Evolutionary conservation across 768 basidiomycete species (phyloP).

Genomic region (Inosperma sp.): DNA sequence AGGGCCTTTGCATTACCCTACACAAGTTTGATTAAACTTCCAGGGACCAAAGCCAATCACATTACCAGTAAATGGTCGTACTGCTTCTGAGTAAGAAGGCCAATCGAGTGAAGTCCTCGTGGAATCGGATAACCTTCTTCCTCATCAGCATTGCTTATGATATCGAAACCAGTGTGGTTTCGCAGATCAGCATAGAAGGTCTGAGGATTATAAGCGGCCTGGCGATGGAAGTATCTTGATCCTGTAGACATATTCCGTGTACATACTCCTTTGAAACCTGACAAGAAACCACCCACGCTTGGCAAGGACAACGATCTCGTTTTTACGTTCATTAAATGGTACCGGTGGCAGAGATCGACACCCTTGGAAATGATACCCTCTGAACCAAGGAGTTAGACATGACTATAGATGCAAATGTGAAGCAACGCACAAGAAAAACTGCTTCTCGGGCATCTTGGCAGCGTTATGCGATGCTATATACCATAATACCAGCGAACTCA

Average conservation of each 20-base stretch:
- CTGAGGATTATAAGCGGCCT: constrained; percentile 1
- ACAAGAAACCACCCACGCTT: constrained; percentile 5
- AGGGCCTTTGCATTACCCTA: constrained; percentile 10
- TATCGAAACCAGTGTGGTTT: constrained; percentile 10
- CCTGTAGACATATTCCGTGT: too few relatives aligned
- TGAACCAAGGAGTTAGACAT: neutral
- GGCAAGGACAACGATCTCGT: constrained; percentile 12
- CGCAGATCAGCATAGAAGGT: constrained; percentile 7
- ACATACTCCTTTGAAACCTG: too few relatives aligned
- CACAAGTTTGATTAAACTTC: neutral
- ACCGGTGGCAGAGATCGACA: constrained; percentile 9
- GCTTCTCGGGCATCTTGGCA: constrained; percentile 13
- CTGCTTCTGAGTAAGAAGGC: constrained; percentile 1
- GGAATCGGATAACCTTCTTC: constrained; percentile 11
- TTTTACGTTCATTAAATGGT: constrained; percentile 8
- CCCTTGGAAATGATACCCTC: constrained; percentile 13
- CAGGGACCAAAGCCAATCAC: neutral
- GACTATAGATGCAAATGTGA: neutral
- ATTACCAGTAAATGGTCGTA: constrained; percentile 11
- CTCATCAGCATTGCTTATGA: constrained; percentile 9
- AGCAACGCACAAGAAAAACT: constrained; percentile 12
- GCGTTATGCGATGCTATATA: neutral
- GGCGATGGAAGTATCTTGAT: constrained; percentile 9
- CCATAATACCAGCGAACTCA: neutral
- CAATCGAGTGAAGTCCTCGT: constrained; percentile 5